Conservation (phyloP, 345 rosid species). For the Physaria fendleri region DNA sequence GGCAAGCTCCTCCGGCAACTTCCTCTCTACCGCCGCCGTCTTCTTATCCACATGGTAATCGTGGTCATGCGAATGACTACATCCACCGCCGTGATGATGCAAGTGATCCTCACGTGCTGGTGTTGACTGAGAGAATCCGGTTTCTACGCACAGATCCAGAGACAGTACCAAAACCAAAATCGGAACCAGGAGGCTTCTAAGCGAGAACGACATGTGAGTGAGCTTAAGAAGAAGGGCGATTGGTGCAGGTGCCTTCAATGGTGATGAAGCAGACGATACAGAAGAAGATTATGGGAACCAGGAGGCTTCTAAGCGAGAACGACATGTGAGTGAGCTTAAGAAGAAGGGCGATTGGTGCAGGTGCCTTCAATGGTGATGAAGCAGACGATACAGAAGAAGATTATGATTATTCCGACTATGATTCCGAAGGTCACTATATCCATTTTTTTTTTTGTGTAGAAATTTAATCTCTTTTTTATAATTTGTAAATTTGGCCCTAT, state of each 20-base stretch:
- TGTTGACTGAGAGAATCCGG: constrained; percentile 43
- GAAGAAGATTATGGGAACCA: constrained; percentile 39
- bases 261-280: constrained; percentile 59
- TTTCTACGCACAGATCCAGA: constrained; percentile 47
- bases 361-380: constrained; percentile 74
- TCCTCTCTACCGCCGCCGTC: constrained; percentile 22
- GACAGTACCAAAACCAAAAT: constrained; percentile 23
- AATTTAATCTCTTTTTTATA: background rate
- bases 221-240: constrained; percentile 28
- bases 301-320: background rate
- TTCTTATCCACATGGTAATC: constrained; percentile 19
- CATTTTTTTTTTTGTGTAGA: constrained; percentile 38
- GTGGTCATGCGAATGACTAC: constrained; percentile 38
- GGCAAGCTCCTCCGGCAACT: constrained; percentile 86
- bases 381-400: constrained; percentile 53
- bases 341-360: constrained; percentile 40
- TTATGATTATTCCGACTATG: constrained; percentile 61
- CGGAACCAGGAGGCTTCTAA: constrained; percentile 11
- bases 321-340: constrained; percentile 29
- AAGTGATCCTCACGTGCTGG: constrained; percentile 36
- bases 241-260: constrained; percentile 64
- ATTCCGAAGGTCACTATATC: constrained; percentile 67
- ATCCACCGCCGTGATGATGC: constrained; percentile 39
- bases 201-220: constrained; percentile 27
- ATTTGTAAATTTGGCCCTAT: background rate